A percentile compares a stretch with the other conserved stretches of the same genome.
These are phyloP conservation scores for Iberis pinnata DNA, from an alignment of 345 rosid species.

Conservation along the genomic window DNA sequence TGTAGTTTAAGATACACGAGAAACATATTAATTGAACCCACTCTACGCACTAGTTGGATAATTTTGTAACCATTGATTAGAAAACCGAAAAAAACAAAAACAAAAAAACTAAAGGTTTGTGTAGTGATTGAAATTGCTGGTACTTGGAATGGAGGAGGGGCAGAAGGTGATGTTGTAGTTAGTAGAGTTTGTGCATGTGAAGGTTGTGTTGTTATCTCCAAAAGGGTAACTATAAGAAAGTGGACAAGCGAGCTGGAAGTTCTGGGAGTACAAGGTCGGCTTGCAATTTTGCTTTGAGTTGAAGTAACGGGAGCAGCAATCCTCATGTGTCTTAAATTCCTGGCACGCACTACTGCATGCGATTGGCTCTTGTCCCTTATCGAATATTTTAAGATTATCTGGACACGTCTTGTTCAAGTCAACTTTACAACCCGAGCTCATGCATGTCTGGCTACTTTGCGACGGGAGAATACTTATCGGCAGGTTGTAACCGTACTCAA, in stretches of 20 bases:
- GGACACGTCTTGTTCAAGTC: conserved; percentile 45
- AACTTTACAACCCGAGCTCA: conserved; percentile 13
- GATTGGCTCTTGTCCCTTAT: conserved; percentile 18
- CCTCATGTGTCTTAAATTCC: conserved; percentile 24
- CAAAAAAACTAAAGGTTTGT: too few species aligned
- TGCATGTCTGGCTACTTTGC: neutral
- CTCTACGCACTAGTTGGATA: too few species aligned
- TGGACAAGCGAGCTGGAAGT: conserved; percentile 48
- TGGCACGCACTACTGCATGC: conserved; percentile 47
- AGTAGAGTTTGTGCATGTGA: conserved; percentile 30
- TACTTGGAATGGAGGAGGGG: neutral
- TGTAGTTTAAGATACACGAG: too few species aligned
- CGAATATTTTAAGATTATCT: conserved; percentile 22
- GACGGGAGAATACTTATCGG: conserved; percentile 11
- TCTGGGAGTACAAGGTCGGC: conserved; percentile 36
- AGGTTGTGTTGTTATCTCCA: conserved; percentile 36
- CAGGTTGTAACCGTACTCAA: conserved; percentile 26
- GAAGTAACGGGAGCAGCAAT: conserved; percentile 33
- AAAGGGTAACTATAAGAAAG: conserved; percentile 53
- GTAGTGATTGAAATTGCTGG: neutral
- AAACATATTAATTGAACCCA: too few species aligned
- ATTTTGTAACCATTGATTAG: too few species aligned
- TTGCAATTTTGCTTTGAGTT: conserved; percentile 30
- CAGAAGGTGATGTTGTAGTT: conserved; percentile 31
- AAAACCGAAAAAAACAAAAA: too few species aligned